phyloP scores from a whole-genome alignment of 2,329 filamentous ascomycete species.

The Fusarium xylarioides region DNA sequence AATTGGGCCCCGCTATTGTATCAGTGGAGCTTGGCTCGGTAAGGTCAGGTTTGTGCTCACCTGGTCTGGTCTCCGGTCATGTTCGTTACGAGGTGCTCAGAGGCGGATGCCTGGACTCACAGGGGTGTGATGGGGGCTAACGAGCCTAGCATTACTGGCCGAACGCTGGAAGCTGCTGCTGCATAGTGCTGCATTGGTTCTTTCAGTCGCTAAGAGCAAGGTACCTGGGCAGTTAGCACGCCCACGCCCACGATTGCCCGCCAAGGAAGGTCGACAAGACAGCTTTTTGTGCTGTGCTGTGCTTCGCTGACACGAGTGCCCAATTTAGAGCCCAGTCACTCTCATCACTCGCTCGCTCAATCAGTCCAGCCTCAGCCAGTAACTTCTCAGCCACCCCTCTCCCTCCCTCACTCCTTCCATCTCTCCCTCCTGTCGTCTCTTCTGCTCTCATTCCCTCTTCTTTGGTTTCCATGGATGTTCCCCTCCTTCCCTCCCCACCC shows the following conservation, averaged over 20 bases:
- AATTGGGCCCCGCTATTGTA: conserved; percentile 41
- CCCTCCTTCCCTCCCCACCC: conserved; percentile 42
- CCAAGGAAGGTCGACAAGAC: conserved; percentile 26
- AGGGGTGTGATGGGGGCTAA: conserved; percentile 26
- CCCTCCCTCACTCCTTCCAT: conserved; percentile 28
- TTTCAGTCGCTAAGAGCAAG: conserved; percentile 7
- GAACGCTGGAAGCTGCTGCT: conserved; percentile 31
- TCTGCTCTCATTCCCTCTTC: conserved; percentile 27
- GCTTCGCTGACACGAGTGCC: conserved; percentile 43
- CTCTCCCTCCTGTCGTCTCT: conserved; percentile 28
- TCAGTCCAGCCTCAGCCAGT: conserved; percentile 40
- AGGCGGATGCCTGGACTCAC: conserved; percentile 20
- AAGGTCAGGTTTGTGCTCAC: conserved; percentile 16
- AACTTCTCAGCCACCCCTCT: conserved; percentile 46
- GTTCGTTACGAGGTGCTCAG: conserved; percentile 6
- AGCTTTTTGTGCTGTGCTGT: conserved; percentile 18
- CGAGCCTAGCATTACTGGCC: conserved; percentile 20
- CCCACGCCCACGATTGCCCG: conserved; percentile 3
- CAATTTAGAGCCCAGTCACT: background rate
- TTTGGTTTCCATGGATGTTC: conserved; percentile 36
- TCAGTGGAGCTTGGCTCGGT: conserved; percentile 23
- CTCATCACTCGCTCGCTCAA: background rate
- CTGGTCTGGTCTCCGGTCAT: conserved; percentile 18
- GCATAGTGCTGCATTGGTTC: conserved; percentile 32
- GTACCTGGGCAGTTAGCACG: background rate